A percentile compares a stretch with the other conserved stretches of the same genome.
Conservation (phyloP, 306 rosid species). For the Quercus berberidifolia region DNA sequence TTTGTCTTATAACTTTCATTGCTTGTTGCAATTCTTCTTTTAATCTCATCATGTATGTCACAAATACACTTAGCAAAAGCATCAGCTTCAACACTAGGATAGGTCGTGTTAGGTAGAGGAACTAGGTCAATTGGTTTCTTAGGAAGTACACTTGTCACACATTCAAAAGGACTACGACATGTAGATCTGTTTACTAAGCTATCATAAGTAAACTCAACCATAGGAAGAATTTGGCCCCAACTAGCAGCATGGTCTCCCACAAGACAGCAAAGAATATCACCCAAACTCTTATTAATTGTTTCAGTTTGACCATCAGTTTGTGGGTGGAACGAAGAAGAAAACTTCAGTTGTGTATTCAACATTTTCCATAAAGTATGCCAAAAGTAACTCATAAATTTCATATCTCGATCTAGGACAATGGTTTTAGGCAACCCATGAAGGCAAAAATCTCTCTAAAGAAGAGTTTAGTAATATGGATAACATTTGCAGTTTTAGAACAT, state of each 20-base stretch:
- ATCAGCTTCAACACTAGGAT: neutral
- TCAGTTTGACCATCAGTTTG: neutral
- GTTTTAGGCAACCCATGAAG: neutral
- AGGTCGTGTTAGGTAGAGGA: neutral
- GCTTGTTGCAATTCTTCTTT: too few relatives aligned
- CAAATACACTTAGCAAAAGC: neutral
- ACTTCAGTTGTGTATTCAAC: neutral
- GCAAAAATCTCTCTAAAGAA: neutral
- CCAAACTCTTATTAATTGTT: neutral
- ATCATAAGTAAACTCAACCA: neutral
- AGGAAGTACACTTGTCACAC: neutral
- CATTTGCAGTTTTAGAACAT: neutral
- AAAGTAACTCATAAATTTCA: neutral
- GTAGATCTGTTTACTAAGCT: neutral
- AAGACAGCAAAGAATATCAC: neutral
- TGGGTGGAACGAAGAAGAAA: neutral
- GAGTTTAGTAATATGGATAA: neutral
- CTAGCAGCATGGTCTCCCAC: neutral
- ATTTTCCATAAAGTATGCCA: neutral
- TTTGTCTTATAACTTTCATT: too few relatives aligned
- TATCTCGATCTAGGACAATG: neutral
- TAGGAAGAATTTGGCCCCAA: neutral
- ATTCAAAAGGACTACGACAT: neutral
- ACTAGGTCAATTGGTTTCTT: neutral
- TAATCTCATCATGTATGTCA: neutral